Evolutionary conservation across 1,284 basidiomycete genomes (phyloP).

Genomic region (Phlebopus sp.): DNA sequence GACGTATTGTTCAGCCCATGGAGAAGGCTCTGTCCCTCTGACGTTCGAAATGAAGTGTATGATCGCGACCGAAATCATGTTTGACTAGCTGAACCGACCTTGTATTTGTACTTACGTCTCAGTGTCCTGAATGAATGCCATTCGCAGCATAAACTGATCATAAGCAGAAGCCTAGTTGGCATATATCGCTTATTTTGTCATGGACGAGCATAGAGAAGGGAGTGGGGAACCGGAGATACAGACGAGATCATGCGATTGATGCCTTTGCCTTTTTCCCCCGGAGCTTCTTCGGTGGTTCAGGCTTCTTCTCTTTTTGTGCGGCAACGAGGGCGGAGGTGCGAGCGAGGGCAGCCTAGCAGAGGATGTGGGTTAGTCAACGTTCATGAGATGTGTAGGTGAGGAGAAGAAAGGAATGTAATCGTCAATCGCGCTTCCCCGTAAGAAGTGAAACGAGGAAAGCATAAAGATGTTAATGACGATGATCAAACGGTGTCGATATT

Average conservation of each 20-base stretch:
- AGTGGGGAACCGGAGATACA: slow-evolving; percentile 23
- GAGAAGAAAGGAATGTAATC: slow-evolving; percentile 22
- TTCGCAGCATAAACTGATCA: background rate
- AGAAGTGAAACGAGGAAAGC: slow-evolving; percentile 14
- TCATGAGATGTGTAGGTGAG: slow-evolving; percentile 9
- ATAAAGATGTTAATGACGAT: slow-evolving; percentile 22
- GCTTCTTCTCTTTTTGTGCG: slow-evolving; percentile 73
- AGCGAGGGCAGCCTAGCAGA: slow-evolving; percentile 69
- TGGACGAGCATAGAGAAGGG: slow-evolving; percentile 17
- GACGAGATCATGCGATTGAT: slow-evolving; percentile 20
- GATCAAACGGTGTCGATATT: slow-evolving; percentile 47
- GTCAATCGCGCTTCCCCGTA: slow-evolving; percentile 19
- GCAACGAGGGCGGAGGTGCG: slow-evolving; percentile 75
- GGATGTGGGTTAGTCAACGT: slow-evolving; percentile 17
- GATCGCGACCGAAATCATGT: slow-evolving; percentile 1
- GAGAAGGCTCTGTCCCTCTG: slow-evolving; percentile 44
- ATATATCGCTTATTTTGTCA: slow-evolving; percentile 18
- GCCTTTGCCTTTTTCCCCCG: slow-evolving; percentile 78
- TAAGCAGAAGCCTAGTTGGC: slow-evolving; percentile 4
- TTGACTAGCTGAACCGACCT: slow-evolving; percentile 2
- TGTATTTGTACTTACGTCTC: slow-evolving; percentile 23
- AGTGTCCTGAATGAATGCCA: background rate
- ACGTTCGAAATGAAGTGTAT: slow-evolving; percentile 11
- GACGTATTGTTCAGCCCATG: slow-evolving; percentile 59
- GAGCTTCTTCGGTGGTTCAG: slow-evolving; percentile 66